phyloP scores from a whole-genome alignment of 2,329 filamentous ascomycete genomes.

The Venturia asperata region DNA sequence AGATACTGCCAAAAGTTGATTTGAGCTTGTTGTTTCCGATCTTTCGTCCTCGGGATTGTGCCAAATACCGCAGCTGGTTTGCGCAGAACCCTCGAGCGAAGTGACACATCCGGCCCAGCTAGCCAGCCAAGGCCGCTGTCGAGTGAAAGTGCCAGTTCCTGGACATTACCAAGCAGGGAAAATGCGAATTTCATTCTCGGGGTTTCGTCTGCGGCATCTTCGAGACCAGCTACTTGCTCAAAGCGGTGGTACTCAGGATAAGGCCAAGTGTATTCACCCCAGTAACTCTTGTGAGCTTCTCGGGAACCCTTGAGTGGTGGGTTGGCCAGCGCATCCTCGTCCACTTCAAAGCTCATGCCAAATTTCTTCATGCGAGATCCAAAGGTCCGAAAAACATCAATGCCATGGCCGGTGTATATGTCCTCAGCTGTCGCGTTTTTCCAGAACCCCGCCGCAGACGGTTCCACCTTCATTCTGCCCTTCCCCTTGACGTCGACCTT shows the following conservation, averaged over 20 bases:
- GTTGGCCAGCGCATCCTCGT: slow-evolving; percentile 43
- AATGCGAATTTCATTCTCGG: slow-evolving; percentile 56
- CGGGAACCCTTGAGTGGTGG: slow-evolving; percentile 53
- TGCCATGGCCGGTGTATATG: slow-evolving; percentile 50
- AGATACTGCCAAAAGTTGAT: slow-evolving; percentile 32
- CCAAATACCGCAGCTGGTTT: slow-evolving; percentile 43
- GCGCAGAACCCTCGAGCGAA: slow-evolving; percentile 42
- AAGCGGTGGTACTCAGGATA: slow-evolving; percentile 53
- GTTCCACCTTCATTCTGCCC: slow-evolving; percentile 27
- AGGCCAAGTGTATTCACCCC: slow-evolving; percentile 61
- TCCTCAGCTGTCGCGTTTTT: slow-evolving; percentile 38
- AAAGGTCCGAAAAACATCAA: slow-evolving; percentile 56
- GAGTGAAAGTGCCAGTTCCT: slow-evolving; percentile 59
- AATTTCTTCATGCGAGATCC: slow-evolving; percentile 55
- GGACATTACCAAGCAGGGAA: slow-evolving; percentile 47
- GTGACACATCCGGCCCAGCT: slow-evolving; percentile 51
- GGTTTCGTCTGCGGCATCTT: slow-evolving; percentile 57
- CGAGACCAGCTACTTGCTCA: slow-evolving; percentile 51
- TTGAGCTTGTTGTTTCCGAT: slow-evolving; percentile 33
- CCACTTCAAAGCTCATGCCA: slow-evolving; percentile 62
- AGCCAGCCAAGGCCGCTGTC: slow-evolving; percentile 64
- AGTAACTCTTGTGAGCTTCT: slow-evolving; percentile 50
- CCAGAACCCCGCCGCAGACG: slow-evolving; percentile 26
- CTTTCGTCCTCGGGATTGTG: slow-evolving; percentile 31
- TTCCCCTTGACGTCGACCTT: slow-evolving; percentile 33